Evolutionary conservation across 2,329 filamentous ascomycete genomes (phyloP), one percentile per base, ranked within the genome.

Genomic region (Lachnellula arida): DNA sequence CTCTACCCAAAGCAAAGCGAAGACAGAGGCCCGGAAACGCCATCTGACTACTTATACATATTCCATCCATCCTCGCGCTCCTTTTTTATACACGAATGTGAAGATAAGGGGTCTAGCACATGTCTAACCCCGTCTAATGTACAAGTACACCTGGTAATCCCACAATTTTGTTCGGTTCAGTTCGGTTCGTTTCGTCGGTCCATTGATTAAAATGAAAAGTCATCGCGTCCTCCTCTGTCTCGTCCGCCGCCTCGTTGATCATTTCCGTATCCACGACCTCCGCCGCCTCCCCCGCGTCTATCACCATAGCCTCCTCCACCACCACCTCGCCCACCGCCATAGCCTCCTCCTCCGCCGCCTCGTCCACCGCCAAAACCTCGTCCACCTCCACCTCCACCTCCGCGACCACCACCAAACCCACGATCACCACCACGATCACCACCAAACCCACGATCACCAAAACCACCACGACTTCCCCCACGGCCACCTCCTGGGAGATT

Each of bases 11-110:
- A 37, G 17, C 22, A 48, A 44, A 43, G 40, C 53, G 28, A 49
- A 52, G 55, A 46, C 55, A 56, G 53, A 46, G 46, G 34, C 35
- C 23, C 56, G 11, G 22, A 34, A 59, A 60, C 58, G 54, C 58
- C 60, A 23, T 42, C 48, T 23, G 23, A 59, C 55, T 61, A 59
- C 54, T 60, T 55, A 44, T 63, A 59, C 58, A 60, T 37, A 9
- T 28, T 9, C 25, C 51, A 47, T 32, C 43, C 49, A n/a, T n/a
- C n/a, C n/a, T n/a, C n/a, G n/a, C n/a, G n/a, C 44, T 15, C 46
- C 42, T 58, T 56, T 56, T 39, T 49, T 57, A 59, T 54, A 58
- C 34, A 23, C 28, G 40, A 47, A 37, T 39, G 37, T 15, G n/a
- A 39, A 39, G 14, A 12, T 19, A 47, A 15, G 42, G 22, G 22